Conservation (phyloP, 768 basidiomycete genomes). For the Gyrodon lividus region DNA sequence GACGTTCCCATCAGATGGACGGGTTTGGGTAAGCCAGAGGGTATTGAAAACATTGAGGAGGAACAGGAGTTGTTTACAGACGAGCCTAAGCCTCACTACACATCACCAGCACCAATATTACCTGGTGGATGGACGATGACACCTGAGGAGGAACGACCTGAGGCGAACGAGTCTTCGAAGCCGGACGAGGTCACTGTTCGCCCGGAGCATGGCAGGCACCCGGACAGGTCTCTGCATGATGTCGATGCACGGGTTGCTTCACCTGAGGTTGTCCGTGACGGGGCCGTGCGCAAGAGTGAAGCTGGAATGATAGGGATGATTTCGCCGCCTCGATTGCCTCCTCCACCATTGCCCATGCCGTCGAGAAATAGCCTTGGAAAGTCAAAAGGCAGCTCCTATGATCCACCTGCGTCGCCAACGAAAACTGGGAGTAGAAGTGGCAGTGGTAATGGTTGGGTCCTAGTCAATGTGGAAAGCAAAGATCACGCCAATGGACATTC, state of each 20-base stretch:
- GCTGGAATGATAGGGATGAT: slow-evolving; percentile 57
- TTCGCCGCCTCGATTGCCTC: slow-evolving; percentile 30
- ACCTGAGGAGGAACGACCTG: slow-evolving; percentile 50
- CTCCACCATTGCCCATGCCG: slow-evolving; percentile 27
- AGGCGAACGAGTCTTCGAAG: slow-evolving; percentile 24
- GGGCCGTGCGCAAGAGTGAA: slow-evolving; percentile 58
- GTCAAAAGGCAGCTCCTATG: slow-evolving; percentile 21
- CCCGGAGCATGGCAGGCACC: slow-evolving; percentile 26
- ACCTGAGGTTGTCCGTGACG: slow-evolving; percentile 49
- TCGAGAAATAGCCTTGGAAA: slow-evolving; percentile 25
- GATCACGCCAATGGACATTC: slow-evolving; percentile 28
- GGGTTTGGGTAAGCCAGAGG: slow-evolving; percentile 41
- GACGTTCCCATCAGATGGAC: slow-evolving; percentile 66
- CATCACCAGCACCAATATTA: slow-evolving; percentile 37
- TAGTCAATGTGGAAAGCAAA: slow-evolving; percentile 58
- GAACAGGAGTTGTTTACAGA: slow-evolving; percentile 31
- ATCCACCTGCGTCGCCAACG: slow-evolving; percentile 31
- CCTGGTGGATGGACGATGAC: slow-evolving; percentile 58
- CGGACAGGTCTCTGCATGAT: slow-evolving; percentile 44
- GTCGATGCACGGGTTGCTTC: slow-evolving; percentile 50
- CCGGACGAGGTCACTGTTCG: slow-evolving; percentile 27
- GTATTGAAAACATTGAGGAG: slow-evolving; percentile 38
- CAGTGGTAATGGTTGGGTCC: slow-evolving; percentile 60
- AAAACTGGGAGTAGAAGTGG: slow-evolving; percentile 35
- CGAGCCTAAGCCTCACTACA: slow-evolving; percentile 20